A percentile compares a stretch with the other conserved stretches of the same genome.
These are phyloP conservation scores for Uronychia setigera DNA, from an alignment of 73 alveolate species.

Conservation along the genomic window DNA sequence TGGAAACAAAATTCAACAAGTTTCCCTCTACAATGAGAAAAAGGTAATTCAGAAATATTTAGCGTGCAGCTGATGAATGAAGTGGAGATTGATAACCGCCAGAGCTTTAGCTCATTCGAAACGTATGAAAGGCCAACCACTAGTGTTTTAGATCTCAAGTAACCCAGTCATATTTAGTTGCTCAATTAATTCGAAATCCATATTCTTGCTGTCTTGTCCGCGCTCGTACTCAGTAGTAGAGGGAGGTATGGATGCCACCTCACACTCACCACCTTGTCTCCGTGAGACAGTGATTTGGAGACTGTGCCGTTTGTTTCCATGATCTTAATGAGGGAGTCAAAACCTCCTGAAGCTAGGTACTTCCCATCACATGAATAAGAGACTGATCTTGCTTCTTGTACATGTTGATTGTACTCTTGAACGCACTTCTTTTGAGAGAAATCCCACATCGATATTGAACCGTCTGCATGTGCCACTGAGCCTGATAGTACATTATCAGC, in stretches of 20 bases:
- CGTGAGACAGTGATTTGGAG: constrained; percentile 64
- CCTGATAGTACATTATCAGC: constrained; percentile 11
- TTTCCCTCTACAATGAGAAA: constrained; percentile 43
- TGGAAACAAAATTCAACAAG: constrained; percentile 23
- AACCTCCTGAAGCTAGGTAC: constrained; percentile 78
- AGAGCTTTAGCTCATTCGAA: constrained; percentile 1
- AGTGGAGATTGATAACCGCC: neutral
- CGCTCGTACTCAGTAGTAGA: constrained; percentile 76
- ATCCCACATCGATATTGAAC: constrained; percentile 65
- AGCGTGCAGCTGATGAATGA: constrained; percentile 24
- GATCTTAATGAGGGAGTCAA: constrained; percentile 71
- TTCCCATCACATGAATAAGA: constrained; percentile 79
- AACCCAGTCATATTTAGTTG: neutral
- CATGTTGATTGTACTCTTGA: constrained; percentile 13
- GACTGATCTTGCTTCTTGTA: constrained; percentile 77
- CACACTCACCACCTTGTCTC: constrained; percentile 82
- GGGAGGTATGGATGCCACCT: constrained; percentile 91
- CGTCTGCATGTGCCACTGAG: constrained; percentile 68
- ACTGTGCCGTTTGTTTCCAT: constrained; percentile 62
- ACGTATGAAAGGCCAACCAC: neutral
- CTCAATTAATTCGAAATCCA: constrained; percentile 61
- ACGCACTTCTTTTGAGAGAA: constrained; percentile 29
- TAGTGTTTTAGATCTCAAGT: neutral
- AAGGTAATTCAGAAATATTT: neutral
- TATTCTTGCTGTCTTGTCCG: constrained; percentile 85